Conservation (phyloP, 306 rosid species). For the Styphnolobium japonicum region DNA sequence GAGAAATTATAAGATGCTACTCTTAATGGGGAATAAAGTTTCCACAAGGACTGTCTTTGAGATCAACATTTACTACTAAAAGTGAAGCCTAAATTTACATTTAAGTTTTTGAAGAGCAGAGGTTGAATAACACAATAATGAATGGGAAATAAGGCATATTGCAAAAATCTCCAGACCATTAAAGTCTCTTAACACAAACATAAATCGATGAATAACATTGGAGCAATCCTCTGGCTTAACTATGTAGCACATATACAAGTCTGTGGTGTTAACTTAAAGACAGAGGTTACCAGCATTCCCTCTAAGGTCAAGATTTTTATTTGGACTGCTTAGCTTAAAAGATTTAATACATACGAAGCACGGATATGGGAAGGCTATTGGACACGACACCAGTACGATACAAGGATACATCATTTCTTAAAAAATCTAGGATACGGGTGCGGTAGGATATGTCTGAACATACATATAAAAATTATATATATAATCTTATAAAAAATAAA, state of each 20-base stretch:
- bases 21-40: not conserved
- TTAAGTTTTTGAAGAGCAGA: not conserved
- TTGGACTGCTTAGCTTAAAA: no score
- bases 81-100: not conserved
- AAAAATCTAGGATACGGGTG: no score
- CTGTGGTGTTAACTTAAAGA: not conserved
- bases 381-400: no score
- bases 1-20: not conserved
- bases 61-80: not conserved
- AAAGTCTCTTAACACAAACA: not conserved
- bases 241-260: not conserved
- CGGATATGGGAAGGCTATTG: no score
- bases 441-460: no score
- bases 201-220: not conserved
- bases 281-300: not conserved
- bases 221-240: not conserved
- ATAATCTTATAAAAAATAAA: no score
- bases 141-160: not conserved
- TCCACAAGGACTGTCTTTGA: not conserved
- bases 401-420: no score
- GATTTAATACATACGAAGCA: no score
- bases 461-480: no score
- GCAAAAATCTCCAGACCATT: not conserved
- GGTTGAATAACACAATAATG: not conserved
- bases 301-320: not conserved